Base-by-base conservation (phyloP, 352 stramenopile genomes). In the Thalassiosira sp. region DNA sequence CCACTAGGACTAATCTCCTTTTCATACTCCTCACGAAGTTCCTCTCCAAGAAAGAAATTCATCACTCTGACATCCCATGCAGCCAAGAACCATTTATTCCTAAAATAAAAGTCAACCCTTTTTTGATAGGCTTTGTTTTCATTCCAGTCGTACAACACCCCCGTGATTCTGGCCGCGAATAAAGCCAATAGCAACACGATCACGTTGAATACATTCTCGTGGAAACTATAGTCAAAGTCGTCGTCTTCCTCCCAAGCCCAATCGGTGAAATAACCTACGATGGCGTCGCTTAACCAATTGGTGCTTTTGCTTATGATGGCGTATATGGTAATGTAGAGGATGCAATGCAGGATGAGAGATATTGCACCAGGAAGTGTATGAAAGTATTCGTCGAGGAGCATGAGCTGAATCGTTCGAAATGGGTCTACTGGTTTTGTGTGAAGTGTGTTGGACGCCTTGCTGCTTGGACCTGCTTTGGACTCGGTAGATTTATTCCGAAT, bases 291-390 rank as follows among this genome's bases (percentile, higher is more conserved):
- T 3, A 64, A 5, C n/a, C 33, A 31, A 15, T 48, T 43, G 11
- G 52, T 27, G 46, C 28, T 15, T 16, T 37, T 53, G 33, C 18
- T 13, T 25, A 72, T 46, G 8, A 52, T 25, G 0, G 31, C 16
- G n/a, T 54, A 62, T 27, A 52, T 54, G 11, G 20, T 51, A 3
- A 64, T 37, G 63, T 72, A 72, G 49, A 72, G 35, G 3, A 64
- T n/a, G 35, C 63, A 72, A 33, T 72, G 63, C 5, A 72, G 0
- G 3, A 72, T 24, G 63, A 72, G 63, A 8, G 63, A 72, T 1
- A 72, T 28, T 20, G 63, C 63, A 18, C 51, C 63, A 6, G 63
- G 63, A 0, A 72, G 49, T 5, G 63, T 42, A 51, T 72, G 51
- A 40, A 57, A 11, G 5, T 6, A 45, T 35, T 72, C 63, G 22